phyloP scores from a whole-genome alignment of 2,329 filamentous ascomycete genomes.

The Rugonectria rugulosa region DNA sequence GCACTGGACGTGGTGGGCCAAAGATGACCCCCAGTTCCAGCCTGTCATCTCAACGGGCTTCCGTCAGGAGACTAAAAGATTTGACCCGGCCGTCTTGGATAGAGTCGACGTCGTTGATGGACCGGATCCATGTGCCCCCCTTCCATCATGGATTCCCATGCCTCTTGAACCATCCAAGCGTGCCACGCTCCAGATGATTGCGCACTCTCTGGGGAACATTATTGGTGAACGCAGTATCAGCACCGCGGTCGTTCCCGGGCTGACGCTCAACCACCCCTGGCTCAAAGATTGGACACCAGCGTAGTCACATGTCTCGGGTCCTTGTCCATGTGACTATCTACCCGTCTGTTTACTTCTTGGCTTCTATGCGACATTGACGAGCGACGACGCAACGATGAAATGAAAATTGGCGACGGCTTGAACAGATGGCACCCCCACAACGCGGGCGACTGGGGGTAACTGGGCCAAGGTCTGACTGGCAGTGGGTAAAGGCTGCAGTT shows the following conservation, averaged over 20 bases:
- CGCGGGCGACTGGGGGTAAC: constrained; percentile 13
- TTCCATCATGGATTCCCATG: constrained; percentile 23
- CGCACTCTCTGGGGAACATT: constrained; percentile 37
- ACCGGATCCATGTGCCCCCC: constrained; percentile 15
- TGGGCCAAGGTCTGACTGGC: constrained; percentile 7
- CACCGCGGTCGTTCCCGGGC: constrained; percentile 31
- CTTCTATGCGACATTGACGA: constrained; percentile 13
- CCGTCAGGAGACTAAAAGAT: constrained; percentile 28
- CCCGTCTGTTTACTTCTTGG: background rate
- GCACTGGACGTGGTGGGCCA: constrained; percentile 39
- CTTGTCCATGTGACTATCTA: constrained; percentile 11
- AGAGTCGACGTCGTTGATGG: constrained; percentile 28
- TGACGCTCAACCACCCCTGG: constrained; percentile 34
- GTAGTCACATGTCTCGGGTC: constrained; percentile 13
- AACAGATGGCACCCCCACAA: background rate
- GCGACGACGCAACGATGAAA: constrained; percentile 27
- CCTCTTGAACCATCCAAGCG: constrained; percentile 30
- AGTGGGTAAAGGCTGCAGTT: constrained; percentile 1
- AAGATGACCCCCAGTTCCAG: constrained; percentile 24
- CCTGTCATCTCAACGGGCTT: constrained; percentile 28
- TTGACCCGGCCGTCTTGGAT: constrained; percentile 25
- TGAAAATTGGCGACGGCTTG: constrained; percentile 4
- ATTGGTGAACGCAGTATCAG: constrained; percentile 37
- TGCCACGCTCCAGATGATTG: constrained; percentile 37
- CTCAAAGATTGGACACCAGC: constrained; percentile 33